phyloP scores from a whole-genome alignment of 306 rosid genomes.

The Argentina anserina region DNA sequence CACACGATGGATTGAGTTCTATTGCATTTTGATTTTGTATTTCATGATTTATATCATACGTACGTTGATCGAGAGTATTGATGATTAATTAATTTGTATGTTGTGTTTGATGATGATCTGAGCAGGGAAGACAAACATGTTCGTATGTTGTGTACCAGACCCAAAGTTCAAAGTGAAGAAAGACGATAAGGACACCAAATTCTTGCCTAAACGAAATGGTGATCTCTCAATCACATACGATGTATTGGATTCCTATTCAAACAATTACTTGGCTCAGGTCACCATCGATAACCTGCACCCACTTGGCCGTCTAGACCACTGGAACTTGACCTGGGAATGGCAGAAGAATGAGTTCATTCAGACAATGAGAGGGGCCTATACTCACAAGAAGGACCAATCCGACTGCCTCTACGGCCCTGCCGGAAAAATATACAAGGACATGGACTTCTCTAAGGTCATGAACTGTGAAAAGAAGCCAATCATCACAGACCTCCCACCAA shows the following conservation, averaged over 20 bases:
- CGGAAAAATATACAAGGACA: constrained; percentile 38
- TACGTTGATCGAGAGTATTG: background rate
- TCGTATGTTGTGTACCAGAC: constrained; percentile 70
- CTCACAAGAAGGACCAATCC: constrained; percentile 44
- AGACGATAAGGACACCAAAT: constrained; percentile 33
- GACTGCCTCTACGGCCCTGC: constrained; percentile 62
- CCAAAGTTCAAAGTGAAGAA: constrained; percentile 48
- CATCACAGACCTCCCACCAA: constrained; percentile 65
- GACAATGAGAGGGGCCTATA: constrained; percentile 63
- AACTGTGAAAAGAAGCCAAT: constrained; percentile 59
- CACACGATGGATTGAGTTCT: too few species aligned
- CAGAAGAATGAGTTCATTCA: constrained; percentile 69
- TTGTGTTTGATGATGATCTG: background rate
- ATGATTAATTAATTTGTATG: background rate
- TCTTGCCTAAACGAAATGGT: constrained; percentile 48
- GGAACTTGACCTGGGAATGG: constrained; percentile 96
- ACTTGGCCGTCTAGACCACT: constrained; percentile 75
- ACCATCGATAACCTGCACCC: constrained; percentile 71
- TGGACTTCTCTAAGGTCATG: constrained; percentile 67
- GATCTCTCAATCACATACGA: constrained; percentile 71
- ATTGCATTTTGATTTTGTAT: too few species aligned
- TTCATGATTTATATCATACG: too few species aligned
- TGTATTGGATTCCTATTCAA: constrained; percentile 47
- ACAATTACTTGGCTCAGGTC: constrained; percentile 58
- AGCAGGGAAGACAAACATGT: constrained; percentile 49